Percentiles rank a stretch among this genome's conserved stretches.
phyloP scores from a whole-genome alignment of 441 rosid species.

The Aleurites moluccanus region DNA sequence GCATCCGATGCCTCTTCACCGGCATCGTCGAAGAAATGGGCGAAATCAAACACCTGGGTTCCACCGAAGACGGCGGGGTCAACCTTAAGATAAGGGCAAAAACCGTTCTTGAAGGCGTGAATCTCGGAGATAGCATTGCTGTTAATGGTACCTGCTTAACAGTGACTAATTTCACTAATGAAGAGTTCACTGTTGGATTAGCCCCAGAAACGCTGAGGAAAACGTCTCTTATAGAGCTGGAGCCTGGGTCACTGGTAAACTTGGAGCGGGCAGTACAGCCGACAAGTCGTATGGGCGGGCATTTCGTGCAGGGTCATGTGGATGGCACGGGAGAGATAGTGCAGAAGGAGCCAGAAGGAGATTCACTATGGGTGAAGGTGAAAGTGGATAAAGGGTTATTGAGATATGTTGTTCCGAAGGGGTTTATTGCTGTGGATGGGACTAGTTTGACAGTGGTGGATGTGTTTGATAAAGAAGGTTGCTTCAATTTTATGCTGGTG shows the following conservation, averaged over 20 bases:
- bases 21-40: slow-evolving; percentile 92
- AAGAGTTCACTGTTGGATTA: slow-evolving; percentile 66
- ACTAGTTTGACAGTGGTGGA: slow-evolving; percentile 89
- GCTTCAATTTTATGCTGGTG: slow-evolving; percentile 83
- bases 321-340: slow-evolving; percentile 85
- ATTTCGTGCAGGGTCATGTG: slow-evolving; percentile 96
- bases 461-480: slow-evolving; percentile 68
- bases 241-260: slow-evolving; percentile 73
- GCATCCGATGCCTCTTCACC: slow-evolving; percentile 62
- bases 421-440: slow-evolving; percentile 84
- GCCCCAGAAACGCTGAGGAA: slow-evolving; percentile 77
- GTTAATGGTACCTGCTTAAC: slow-evolving; percentile 90
- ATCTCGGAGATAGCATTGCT: slow-evolving; percentile 82
- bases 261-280: slow-evolving; percentile 88
- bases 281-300: slow-evolving; percentile 81
- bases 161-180: slow-evolving; percentile 57
- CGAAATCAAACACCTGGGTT: slow-evolving; percentile 50
- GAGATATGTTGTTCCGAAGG: slow-evolving; percentile 80
- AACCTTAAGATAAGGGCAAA: slow-evolving; percentile 55
- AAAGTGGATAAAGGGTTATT: slow-evolving; percentile 48
- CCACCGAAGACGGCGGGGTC: slow-evolving; percentile 54
- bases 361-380: slow-evolving; percentile 83
- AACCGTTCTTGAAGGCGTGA: slow-evolving; percentile 59
- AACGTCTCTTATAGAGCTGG: slow-evolving; percentile 65
- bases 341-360: slow-evolving; percentile 58